Conservation (phyloP, 1,284 basidiomycete genomes). For the Puccinia triticina region DNA sequence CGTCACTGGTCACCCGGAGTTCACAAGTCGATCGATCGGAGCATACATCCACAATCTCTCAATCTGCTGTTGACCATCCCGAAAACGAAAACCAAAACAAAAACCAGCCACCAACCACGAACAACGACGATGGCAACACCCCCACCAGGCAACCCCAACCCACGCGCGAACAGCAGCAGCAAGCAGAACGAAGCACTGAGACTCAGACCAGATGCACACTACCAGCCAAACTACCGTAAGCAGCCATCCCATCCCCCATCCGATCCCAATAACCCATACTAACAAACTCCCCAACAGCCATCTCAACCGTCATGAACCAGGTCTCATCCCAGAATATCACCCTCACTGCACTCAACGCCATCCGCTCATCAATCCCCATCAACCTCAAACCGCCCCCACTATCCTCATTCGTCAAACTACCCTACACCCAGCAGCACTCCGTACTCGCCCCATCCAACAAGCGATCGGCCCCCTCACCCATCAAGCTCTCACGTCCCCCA, state of each 20-base stretch:
- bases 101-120: background rate
- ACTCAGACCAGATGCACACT: background rate
- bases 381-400: slow-evolving; percentile 43
- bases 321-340: slow-evolving; percentile 37
- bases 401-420: slow-evolving; percentile 37
- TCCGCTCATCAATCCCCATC: slow-evolving; percentile 46
- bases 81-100: too few species aligned
- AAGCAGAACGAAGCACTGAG: background rate
- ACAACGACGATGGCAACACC: background rate
- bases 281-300: slow-evolving; percentile 26
- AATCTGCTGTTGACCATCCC: too few species aligned
- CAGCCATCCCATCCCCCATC: background rate
- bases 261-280: background rate
- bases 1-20: too few species aligned
- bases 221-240: slow-evolving; percentile 33
- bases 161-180: background rate
- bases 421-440: slow-evolving; percentile 21
- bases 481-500: slow-evolving; percentile 72
- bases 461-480: slow-evolving; percentile 71
- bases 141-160: too few species aligned
- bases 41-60: too few species aligned
- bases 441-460: slow-evolving; percentile 61
- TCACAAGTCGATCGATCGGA: too few species aligned
- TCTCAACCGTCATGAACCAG: slow-evolving; percentile 46
- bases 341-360: slow-evolving; percentile 37